A percentile compares a stretch with the other conserved stretches of the same genome.
phyloP scores from a whole-genome alignment of 1,284 basidiomycete genomes.

The Clitocybe nebularis region DNA sequence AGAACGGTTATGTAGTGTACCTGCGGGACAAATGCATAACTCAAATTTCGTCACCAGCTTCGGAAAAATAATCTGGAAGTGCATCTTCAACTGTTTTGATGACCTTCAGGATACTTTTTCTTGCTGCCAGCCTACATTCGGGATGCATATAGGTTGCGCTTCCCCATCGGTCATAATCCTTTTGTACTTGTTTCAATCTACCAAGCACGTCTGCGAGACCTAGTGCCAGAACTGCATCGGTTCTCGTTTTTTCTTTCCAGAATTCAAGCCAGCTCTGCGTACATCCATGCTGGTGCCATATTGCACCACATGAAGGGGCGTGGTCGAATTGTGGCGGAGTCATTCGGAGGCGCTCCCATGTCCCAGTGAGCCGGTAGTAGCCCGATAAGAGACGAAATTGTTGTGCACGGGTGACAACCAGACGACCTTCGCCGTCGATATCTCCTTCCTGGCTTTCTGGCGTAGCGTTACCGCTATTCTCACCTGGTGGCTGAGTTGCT shows the following conservation, averaged over 20 bases:
- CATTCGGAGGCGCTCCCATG: constrained; percentile 59
- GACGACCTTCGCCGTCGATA: constrained; percentile 35
- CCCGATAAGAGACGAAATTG: constrained; percentile 61
- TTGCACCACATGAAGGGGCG: constrained; percentile 52
- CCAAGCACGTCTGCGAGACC: constrained; percentile 62
- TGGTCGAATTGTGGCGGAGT: constrained; percentile 57
- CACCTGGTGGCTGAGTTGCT: constrained; percentile 6
- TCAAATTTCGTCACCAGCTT: constrained; percentile 16
- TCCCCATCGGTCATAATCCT: constrained; percentile 64
- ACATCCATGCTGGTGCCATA: constrained; percentile 67
- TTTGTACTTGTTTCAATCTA: constrained; percentile 51
- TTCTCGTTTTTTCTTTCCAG: constrained; percentile 64
- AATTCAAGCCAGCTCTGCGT: constrained; percentile 63
- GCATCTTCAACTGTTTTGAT: constrained; percentile 52
- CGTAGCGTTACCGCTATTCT: constrained; percentile 2
- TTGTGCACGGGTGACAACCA: constrained; percentile 50
- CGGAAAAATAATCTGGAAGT: constrained; percentile 57
- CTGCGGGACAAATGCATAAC: too few relatives aligned
- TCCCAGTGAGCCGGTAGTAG: constrained; percentile 56
- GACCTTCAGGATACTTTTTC: constrained; percentile 47
- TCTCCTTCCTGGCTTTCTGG: constrained; percentile 24
- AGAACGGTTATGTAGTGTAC: neutral
- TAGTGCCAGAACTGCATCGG: constrained; percentile 51
- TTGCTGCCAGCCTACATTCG: constrained; percentile 57
- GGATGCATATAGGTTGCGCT: constrained; percentile 70